Percentiles rank a stretch among this genome's conserved stretches.
phyloP scores from a whole-genome alignment of 331 rosid genomes.

The Quercus phellos region DNA sequence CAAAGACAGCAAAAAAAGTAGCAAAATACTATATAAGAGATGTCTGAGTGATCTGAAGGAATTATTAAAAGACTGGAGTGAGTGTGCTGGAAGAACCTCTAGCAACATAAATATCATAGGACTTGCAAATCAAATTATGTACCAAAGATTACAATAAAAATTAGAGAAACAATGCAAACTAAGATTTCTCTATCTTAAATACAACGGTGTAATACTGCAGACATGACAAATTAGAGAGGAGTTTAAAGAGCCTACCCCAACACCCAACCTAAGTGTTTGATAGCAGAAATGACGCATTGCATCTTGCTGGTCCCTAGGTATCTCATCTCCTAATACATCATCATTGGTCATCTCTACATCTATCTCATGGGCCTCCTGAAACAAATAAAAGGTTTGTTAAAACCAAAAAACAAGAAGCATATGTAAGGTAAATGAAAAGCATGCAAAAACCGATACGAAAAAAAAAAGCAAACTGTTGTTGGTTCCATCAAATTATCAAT shows the following conservation, averaged over 20 bases:
- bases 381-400: constrained; percentile 19
- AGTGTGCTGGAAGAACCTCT: neutral
- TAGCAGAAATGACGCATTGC: constrained; percentile 76
- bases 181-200: neutral
- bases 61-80: neutral
- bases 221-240: constrained; percentile 7
- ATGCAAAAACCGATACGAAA: neutral
- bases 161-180: neutral
- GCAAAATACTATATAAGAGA: neutral
- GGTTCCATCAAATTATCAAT: neutral
- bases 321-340: constrained; percentile 93
- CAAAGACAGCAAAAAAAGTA: neutral
- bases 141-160: neutral
- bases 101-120: neutral
- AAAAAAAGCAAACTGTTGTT: neutral
- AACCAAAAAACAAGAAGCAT: neutral
- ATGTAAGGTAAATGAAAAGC: neutral
- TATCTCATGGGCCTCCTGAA: constrained; percentile 59
- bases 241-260: constrained; percentile 56
- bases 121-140: neutral
- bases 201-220: neutral
- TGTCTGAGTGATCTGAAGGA: neutral
- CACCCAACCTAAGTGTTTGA: constrained; percentile 65
- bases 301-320: constrained; percentile 83
- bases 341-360: constrained; percentile 72